Percentiles rank a stretch among this genome's conserved stretches.
Conservation (phyloP, 2,329 filamentous ascomycete species). For the Phyllosticta citriasiana region DNA sequence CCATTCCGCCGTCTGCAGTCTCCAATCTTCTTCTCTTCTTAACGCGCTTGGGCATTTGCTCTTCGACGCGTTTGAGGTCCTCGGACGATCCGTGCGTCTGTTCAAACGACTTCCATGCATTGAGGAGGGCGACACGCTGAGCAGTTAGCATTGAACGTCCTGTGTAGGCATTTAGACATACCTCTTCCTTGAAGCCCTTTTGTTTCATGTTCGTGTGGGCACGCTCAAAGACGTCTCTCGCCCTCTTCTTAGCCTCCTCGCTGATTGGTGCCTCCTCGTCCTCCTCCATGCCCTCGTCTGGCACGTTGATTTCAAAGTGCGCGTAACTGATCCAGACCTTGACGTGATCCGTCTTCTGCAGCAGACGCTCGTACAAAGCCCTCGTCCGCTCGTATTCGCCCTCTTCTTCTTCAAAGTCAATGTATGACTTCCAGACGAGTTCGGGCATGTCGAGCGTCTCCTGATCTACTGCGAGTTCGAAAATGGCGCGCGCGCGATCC, state of each 20-base stretch:
- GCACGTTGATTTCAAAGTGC: constrained; percentile 94
- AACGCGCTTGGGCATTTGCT: constrained; percentile 84
- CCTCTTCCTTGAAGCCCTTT: constrained; percentile 80
- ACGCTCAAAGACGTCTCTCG: constrained; percentile 73
- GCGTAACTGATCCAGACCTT: constrained; percentile 99
- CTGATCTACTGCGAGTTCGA: constrained; percentile 79
- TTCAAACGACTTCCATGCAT: constrained; percentile 89
- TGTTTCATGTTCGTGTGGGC: constrained; percentile 83
- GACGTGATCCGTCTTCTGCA: constrained; percentile 94
- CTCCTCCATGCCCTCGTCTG: constrained; percentile 58
- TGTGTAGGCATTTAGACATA: constrained; percentile 21
- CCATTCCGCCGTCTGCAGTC: constrained; percentile 52
- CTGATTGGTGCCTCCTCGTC: constrained; percentile 55
- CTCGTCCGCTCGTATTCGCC: constrained; percentile 79
- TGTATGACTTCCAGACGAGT: constrained; percentile 94
- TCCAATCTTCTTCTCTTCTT: constrained; percentile 89
- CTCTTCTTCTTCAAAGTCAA: constrained; percentile 96
- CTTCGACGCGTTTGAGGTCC: constrained; percentile 74
- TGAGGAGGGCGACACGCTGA: constrained; percentile 74
- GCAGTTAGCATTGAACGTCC: constrained; percentile 21
- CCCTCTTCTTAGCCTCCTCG: constrained; percentile 73
- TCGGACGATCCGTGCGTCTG: constrained; percentile 65
- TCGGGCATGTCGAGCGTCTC: constrained; percentile 91
- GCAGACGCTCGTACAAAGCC: constrained; percentile 74
- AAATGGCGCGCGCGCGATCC: constrained; percentile 80